phyloP scores from a whole-genome alignment of 257 asterid species.

The Petrea volubilis region DNA sequence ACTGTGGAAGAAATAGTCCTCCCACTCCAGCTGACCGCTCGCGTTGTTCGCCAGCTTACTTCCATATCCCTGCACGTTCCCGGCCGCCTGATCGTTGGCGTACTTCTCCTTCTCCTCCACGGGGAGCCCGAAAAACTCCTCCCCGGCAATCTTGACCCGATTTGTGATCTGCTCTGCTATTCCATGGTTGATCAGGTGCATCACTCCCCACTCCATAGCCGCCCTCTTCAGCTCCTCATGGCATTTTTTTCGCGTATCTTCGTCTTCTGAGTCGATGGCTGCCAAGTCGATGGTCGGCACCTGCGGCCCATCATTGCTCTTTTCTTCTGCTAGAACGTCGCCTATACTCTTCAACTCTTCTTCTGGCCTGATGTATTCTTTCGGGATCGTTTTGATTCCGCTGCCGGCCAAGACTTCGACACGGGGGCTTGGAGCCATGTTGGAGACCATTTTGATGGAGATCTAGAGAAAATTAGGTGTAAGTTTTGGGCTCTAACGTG shows the following conservation, averaged over 20 bases:
- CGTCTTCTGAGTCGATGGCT: slow-evolving; percentile 44
- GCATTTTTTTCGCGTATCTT: slow-evolving; percentile 39
- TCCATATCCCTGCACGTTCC: slow-evolving; percentile 87
- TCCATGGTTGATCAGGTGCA: slow-evolving; percentile 87
- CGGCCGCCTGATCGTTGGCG: slow-evolving; percentile 74
- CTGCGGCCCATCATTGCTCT: slow-evolving; percentile 53
- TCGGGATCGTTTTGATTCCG: slow-evolving; percentile 62
- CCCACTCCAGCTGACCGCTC: slow-evolving; percentile 85
- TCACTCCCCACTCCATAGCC: slow-evolving; percentile 93
- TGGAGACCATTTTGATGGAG: slow-evolving; percentile 18
- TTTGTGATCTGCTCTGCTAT: slow-evolving; percentile 42
- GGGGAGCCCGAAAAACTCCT: slow-evolving; percentile 58
- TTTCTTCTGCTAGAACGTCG: slow-evolving; percentile 65
- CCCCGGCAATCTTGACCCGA: slow-evolving; percentile 63
- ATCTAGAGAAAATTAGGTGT: not conserved
- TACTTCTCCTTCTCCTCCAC: slow-evolving; percentile 90
- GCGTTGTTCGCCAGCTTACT: slow-evolving; percentile 82
- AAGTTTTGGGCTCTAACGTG: not conserved
- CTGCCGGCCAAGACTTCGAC: slow-evolving; percentile 69
- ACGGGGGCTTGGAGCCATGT: slow-evolving; percentile 37
- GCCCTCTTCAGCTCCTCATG: slow-evolving; percentile 59
- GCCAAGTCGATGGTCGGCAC: slow-evolving; percentile 57
- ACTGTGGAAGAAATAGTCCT: slow-evolving; percentile 83
- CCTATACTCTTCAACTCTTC: slow-evolving; percentile 66
- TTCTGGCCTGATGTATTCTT: slow-evolving; percentile 69